Evolutionary conservation across 83 land plant genomes (phyloP), one percentile per base, ranked within the genome.

Genomic region (Thuja plicata): DNA sequence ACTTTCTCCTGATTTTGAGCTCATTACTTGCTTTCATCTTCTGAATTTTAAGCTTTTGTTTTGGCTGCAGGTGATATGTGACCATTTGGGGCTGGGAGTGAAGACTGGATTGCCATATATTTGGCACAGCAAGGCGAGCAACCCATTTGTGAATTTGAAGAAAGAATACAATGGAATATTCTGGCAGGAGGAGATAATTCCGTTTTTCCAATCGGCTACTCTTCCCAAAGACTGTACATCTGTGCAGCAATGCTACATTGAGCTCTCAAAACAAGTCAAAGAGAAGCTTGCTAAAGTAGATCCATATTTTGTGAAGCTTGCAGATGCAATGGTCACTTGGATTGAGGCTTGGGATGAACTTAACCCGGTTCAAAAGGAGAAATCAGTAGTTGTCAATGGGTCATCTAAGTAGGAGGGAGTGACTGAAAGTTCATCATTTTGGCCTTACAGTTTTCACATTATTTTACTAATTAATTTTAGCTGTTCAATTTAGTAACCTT

Each of bases 261-360:
- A 91, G 30, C 89, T 94, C 21, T 87, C 94, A 21, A 91, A 94
- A 86, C 91, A 93, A 27, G 95, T 94, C 1, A 89, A 76, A 82
- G 93, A 89, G 16, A 93, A 89, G 70, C 90, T 94, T 46, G 83
- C 90, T 8, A 84, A 88, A 37, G 82, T 95, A 0, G 94, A 95
- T 84, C 93, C 93, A 0, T 95, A 95, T 88, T 95, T 95, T 74
- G 81, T 21, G 86, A 95, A 95, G 92, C 92, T 95, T 0, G 94
- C 94, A 1, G 97, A 95, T 90, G 96, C 96, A 88, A 95, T 95
- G 96, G 94, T 94, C n/a, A 94, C 95, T 34, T 95, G 96, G 96
- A 95, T 95, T 88, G 94, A 94, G 76, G 94, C 96, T 34, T 95
- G 96, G 96, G 93, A 92, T 87, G 94, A 95, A 88, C 91, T 95